phyloP scores from a whole-genome alignment of 768 basidiomycete species.

The Piloderma croceum region DNA sequence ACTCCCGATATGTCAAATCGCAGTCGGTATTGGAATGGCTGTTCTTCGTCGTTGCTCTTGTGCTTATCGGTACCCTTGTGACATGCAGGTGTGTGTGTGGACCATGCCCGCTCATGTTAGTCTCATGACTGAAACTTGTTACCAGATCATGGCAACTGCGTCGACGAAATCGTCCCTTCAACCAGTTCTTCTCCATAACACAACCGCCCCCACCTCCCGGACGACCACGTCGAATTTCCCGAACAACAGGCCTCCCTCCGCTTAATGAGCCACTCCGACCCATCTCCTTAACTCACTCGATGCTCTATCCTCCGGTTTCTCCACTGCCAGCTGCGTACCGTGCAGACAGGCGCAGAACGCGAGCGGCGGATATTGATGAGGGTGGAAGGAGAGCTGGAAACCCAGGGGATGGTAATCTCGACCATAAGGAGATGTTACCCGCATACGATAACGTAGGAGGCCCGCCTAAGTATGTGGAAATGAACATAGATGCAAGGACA shows the following conservation, averaged over 20 bases:
- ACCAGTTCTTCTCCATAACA: neutral
- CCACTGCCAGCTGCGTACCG: slow-evolving; percentile 18
- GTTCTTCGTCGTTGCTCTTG: slow-evolving; percentile 22
- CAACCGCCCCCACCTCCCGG: neutral
- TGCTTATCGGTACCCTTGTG: slow-evolving; percentile 17
- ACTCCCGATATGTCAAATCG: neutral
- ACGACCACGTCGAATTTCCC: neutral
- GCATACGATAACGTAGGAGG: slow-evolving; percentile 41
- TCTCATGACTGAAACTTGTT: no score
- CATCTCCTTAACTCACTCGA: slow-evolving; percentile 5
- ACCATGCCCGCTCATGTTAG: no score
- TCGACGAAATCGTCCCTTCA: neutral
- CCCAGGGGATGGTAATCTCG: slow-evolving; percentile 26
- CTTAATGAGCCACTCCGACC: neutral
- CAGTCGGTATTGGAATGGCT: slow-evolving; percentile 29
- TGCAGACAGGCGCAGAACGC: slow-evolving; percentile 21
- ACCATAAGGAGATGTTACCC: slow-evolving; percentile 43
- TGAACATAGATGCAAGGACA: neutral
- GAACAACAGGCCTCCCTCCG: slow-evolving; percentile 2
- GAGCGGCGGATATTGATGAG: slow-evolving; percentile 34
- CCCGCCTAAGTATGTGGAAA: slow-evolving; percentile 41
- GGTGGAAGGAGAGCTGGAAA: slow-evolving; percentile 33
- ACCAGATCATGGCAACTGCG: slow-evolving; percentile 1
- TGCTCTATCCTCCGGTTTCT: slow-evolving; percentile 17
- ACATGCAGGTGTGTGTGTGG: neutral